Evolutionary conservation across 441 rosid genomes (phyloP).

Genomic region (Biscutella auriculata): DNA sequence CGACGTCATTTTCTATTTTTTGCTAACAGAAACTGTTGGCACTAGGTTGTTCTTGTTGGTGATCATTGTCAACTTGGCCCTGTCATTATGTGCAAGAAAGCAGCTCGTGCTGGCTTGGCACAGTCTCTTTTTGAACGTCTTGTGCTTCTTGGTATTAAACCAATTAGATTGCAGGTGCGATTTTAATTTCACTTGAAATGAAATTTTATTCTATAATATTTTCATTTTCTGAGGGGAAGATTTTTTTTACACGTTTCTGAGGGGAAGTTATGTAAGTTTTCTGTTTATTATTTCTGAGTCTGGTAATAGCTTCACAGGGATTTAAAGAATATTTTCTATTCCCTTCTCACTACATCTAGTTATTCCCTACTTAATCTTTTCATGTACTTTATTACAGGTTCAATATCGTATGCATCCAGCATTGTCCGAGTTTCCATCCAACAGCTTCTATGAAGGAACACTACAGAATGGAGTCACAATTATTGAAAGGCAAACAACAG

Average conservation of each 20-base stretch:
- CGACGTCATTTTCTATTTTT: background rate
- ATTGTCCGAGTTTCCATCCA: slow-evolving; percentile 95
- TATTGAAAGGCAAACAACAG: slow-evolving; percentile 86
- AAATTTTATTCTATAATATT: background rate
- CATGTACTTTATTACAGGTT: slow-evolving; percentile 40
- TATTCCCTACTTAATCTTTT: background rate
- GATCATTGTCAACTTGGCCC: slow-evolving; percentile 99
- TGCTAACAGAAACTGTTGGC: slow-evolving; percentile 19
- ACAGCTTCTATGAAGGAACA: slow-evolving; percentile 95
- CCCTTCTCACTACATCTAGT: background rate
- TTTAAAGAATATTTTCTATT: background rate
- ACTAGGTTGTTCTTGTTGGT: slow-evolving; percentile 92
- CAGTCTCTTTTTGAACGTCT: slow-evolving; percentile 98
- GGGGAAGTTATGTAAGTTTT: background rate
- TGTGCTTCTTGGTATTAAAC: slow-evolving; percentile 93
- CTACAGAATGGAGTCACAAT: slow-evolving; percentile 96
- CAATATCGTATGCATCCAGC: slow-evolving; percentile 99
- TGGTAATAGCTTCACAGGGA: background rate
- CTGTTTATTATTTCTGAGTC: background rate
- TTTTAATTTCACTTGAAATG: no score
- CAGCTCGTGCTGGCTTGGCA: slow-evolving; percentile 99
- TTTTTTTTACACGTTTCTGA: no score
- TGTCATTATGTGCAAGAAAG: slow-evolving; percentile 99
- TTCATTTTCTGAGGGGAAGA: background rate
- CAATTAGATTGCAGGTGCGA: slow-evolving; percentile 98